A percentile compares a stretch with the other conserved stretches of the same genome.
Evolutionary conservation across 129 eudicot species (phyloP).

Genomic region (Tagetes erecta): DNA sequence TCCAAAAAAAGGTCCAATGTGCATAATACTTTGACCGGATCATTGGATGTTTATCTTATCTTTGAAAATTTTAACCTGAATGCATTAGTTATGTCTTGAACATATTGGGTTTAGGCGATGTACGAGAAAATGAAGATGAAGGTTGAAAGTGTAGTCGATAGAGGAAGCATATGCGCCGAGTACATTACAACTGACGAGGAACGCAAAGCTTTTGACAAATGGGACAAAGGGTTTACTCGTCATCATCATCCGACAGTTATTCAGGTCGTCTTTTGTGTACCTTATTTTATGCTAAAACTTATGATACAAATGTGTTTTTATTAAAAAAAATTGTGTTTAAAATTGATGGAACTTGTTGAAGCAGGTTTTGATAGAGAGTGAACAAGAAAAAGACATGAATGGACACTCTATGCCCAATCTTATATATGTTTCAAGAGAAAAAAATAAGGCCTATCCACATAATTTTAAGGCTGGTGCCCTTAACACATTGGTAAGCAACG

Average conservation of each 20-base stretch:
- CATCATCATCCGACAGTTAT: conserved; percentile 66
- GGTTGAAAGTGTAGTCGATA: conserved; percentile 58
- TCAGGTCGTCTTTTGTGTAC: conserved; percentile 40
- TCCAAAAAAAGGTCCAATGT: neutral
- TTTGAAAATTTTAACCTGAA: neutral
- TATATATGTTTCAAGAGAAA: conserved; percentile 69
- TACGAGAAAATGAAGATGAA: conserved; percentile 55
- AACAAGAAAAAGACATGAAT: conserved; percentile 43
- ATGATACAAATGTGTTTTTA: neutral
- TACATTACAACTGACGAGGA: conserved; percentile 31
- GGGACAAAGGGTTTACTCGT: conserved; percentile 49
- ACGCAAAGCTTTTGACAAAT: conserved; percentile 36
- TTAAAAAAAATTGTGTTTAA: neutral
- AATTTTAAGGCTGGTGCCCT: conserved; percentile 92
- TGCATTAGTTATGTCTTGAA: neutral
- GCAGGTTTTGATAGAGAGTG: conserved; percentile 56
- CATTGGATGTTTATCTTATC: neutral
- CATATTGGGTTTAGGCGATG: conserved; percentile 27
- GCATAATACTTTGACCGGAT: neutral
- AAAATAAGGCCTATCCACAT: conserved; percentile 47
- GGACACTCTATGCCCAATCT: conserved; percentile 70
- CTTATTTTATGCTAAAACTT: neutral
- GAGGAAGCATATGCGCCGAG: conserved; percentile 51
- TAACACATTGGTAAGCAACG: conserved; percentile 56
- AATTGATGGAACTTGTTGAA: neutral